Evolutionary conservation across 2,329 filamentous ascomycete genomes (phyloP), one percentile per base, ranked within the genome.

Genomic region (Cladophialophora chaetospira): DNA sequence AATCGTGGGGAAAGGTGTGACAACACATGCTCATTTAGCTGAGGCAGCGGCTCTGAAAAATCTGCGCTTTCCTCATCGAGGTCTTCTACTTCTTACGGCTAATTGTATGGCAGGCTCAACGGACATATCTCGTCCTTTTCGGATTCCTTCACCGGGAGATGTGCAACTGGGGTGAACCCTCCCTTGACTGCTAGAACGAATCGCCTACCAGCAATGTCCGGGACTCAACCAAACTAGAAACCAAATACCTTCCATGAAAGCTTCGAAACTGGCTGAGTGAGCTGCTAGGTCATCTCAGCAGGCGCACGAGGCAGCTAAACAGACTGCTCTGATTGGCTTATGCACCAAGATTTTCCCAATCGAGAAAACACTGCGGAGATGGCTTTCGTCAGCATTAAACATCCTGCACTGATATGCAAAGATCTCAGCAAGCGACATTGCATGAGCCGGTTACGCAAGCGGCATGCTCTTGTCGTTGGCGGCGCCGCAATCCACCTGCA

Each of bases 261-360:
- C 15, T 33, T 45, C 17, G 38, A 45, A 19, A 17, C 28, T 45
- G 38, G 49, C 49, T 53, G 40, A 53, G 49, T 53, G 49, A 53
- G 38, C 49, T 35, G 26, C 49, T 53, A n/a, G 44, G 49, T 53
- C 49, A 53, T 45, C 13, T 19, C 25, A n/a, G 6, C 19, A 23
- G 13, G 9, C 11, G 5, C 11, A 31, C 38, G 11, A 33, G 49
- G 38, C 40, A 5, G n/a, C 17, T 53, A 25, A 17, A 51, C 10
- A 17, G 2, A 15, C 8, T 17, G 17, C 13, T 2, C 11, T 44
- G 38, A 45, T 53, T 45, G 49, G 49, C 15, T 13, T 44, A 33
- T 13, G 49, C 17, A n/a, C 23, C 8, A 17, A 33, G 4, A 15
- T 11, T 53, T 44, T 53, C 49, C 40, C 36, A 31, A 13, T 29